Evolutionary conservation across 257 asterid genomes (phyloP), one percentile per base, ranked within the genome.

Genomic region (Prunella vulgaris): DNA sequence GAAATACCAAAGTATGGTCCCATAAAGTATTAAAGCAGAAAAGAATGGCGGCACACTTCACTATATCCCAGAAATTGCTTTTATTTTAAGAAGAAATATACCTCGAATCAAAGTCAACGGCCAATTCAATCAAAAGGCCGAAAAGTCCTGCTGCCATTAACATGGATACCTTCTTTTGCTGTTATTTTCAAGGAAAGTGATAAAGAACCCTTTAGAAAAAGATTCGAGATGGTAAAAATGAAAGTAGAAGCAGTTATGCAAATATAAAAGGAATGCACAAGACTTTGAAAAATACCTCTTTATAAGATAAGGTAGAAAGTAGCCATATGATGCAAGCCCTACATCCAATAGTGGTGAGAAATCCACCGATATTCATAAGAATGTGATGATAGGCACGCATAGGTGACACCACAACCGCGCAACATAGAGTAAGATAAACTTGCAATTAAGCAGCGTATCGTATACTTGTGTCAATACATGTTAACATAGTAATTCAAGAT

Each of bases 351-450:
- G 85, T 66, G 2, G 99, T 94, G 21, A 94, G 88, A 17, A 78
- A 9, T 32, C 99, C 99, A 46, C 99, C 99, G 22, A 91, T 74
- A 64, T 94, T 89, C 92, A 88, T 86, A 3, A 94, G 93, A 46
- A 91, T 84, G 79, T 94, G 99, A 69, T 86, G 83, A 78, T 94
- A 94, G 42, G 85, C 91, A 27, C 99, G 97, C 53, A 83, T 78
- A 10, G 96, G 98, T 0, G 90, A 83, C 24, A 98, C 97, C 17
- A 91, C 80, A 66, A 94, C 69, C 1, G 97, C 90, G 51, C 95
- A 92, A 61, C 97, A 94, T 28, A 94, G 84, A 2, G 98, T 59
- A 54, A 94, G 93, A 79, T 94, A 94, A 12, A 94, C 99, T 95
- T 90, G 85, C 52, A 76, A 78, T 57, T 58, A 74, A 58, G 30